Evolutionary conservation across 345 rosid species (phyloP), one percentile per base, ranked within the genome.

Genomic region (Hirschfeldia incana): DNA sequence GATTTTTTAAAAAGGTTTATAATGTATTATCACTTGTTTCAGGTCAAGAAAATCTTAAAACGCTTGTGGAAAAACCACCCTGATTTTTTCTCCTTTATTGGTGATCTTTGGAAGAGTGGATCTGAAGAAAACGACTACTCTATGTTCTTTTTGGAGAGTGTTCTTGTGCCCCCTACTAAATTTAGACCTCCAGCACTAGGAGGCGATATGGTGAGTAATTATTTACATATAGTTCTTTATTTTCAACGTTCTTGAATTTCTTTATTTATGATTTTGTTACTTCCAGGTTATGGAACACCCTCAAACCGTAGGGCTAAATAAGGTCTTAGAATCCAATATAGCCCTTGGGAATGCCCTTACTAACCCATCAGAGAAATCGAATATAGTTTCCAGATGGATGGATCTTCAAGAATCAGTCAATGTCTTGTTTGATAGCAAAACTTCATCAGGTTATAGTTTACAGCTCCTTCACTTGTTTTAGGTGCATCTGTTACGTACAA

Each of bases 201-300:
- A 34, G 94, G 94, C 44, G 97, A 90, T 84, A 84, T 91, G 58
- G 99, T 95, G 87, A 90, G 98, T 90, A 46, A 21, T 21, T 21
- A 21, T 21, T 21, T 21, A 21, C 21, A 21, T 21, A 21, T 21
- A 64, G 76, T 76, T 17, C 15, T 59, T 33, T 49, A 73, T 49
- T 73, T 67, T 69, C 46, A 6, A 4, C 42, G 62, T 42, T 72
- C 29, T 65, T 32, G 11, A 0, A 27, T 34, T 16, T 51, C 34
- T 32, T 32, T 32, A 53, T 27, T 27, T 36, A 33, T 72, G 21
- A 21, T 21, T 76, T 13, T 64, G 66, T 61, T 72, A 74, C 36
- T 71, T 84, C 46, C 60, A 94, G 98, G 92, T 91, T 76, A 93
- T 89, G 92, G 98, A 93, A 76, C 96, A 93, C 83, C 90, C 96